Evolutionary conservation across 768 basidiomycete species (phyloP), one percentile per base, ranked within the genome.

Genomic region (Rhodosporidiobolus sp.): DNA sequence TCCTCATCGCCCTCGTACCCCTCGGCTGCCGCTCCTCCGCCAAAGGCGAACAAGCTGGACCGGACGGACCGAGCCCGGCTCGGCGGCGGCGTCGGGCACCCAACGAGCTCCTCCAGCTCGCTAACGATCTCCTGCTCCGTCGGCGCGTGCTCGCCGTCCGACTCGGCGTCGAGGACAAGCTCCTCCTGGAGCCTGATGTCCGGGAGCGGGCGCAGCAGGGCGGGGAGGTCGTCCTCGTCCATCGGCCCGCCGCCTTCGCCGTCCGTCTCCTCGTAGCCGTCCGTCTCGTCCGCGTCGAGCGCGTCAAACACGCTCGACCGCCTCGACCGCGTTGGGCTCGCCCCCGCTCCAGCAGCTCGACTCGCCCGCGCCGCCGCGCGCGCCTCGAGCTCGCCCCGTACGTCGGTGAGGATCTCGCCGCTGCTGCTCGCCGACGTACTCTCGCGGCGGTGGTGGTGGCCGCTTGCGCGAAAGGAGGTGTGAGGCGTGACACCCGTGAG

Each of bases 51-150:
- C 38, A 43, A 43, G 38, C 38, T 56, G 45, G 12, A 54, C 60
- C 28, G n/a, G 34, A 26, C 35, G 45, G 9, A 17, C 3, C 35
- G 54, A 30, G 61, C 32, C 34, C 53, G 77, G 77, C 55, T 28
- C 34, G 5, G 35, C 57, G 57, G 22, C 14, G 4, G 26, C 24
- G 26, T 35, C 19, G 59, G 64, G 34, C 52, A 48, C 12, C 68
- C 72, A 26, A 54, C 55, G 3, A 80, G 65, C 19, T 76, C 59
- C 26, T 76, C 76, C 28, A 81, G 69, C 62, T 78, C 77, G 24
- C 50, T 34, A 20, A 78, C 65, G 28, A 79, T 76, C 22, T 78
- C 72, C 26, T 57, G 28, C 56, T 74, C 72, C 1, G 55, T 49
- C 16, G 60, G 45, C 24, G n/a, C 22, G 30, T 52, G 50, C 9